Conservation (phyloP, 2,329 filamentous ascomycete genomes). For the Alternaria gaisen region DNA sequence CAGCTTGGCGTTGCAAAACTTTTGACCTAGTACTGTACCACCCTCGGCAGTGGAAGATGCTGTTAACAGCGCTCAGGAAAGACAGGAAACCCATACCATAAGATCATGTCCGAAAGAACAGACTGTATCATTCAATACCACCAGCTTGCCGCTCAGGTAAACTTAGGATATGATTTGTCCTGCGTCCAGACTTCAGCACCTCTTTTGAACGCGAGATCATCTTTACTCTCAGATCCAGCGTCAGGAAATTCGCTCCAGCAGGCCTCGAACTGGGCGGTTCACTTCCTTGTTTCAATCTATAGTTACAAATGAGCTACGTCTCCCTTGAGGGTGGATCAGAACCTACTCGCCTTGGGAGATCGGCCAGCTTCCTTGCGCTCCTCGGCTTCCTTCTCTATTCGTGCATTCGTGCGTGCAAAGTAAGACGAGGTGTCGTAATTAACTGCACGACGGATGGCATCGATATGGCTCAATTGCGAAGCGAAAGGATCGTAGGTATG, state of each 20-base stretch:
- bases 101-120: background rate
- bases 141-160: background rate
- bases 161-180: background rate
- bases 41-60: background rate
- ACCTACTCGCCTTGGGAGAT: background rate
- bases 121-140: background rate
- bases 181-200: background rate
- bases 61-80: background rate
- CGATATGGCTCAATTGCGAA: conserved; percentile 21
- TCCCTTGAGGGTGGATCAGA: background rate
- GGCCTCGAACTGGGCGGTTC: background rate
- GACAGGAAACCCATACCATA: background rate
- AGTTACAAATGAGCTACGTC: background rate
- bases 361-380: background rate
- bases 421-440: conserved; percentile 16
- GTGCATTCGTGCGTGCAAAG: conserved; percentile 14
- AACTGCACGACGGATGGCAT: conserved; percentile 14
- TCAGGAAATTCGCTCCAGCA: background rate
- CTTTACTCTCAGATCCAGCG: background rate
- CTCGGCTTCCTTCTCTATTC: background rate
- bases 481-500: conserved; percentile 16
- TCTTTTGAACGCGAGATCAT: background rate
- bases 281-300: background rate
- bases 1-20: no score
- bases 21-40: no score